Evolutionary conservation across 768 basidiomycete genomes (phyloP), one percentile per base, ranked within the genome.

Genomic region (Arthromyces matolae): DNA sequence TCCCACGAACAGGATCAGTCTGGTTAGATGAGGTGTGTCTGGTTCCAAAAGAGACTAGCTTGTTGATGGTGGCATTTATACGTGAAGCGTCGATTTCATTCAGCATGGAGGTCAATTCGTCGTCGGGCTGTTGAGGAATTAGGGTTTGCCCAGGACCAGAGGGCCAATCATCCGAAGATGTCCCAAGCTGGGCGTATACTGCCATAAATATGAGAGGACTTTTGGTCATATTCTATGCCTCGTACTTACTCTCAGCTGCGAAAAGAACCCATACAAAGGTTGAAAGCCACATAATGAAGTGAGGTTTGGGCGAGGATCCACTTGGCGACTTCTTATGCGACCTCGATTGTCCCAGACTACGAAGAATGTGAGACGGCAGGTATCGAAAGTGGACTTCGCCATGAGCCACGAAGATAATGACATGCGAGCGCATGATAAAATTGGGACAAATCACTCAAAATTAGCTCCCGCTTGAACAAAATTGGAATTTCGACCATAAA

Each of bases 41-140:
- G 16, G 78, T 81, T 16, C 78, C 79, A 53, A 80, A 79, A 18
- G 77, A 75, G 38, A 75, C 74, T 28, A 81, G 76, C 56, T 77
- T 77, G 37, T 60, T 61, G 52, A 80, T 78, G 42, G 65, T 80
- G 19, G 68, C 62, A 49, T 76, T 50, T 43, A 80, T 71, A 22
- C 73, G 71, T 13, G 58, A 56, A 1, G 73, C 64, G 53, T 76
- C 71, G 50, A 81, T 69, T 49, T 73, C 59, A n/a, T 64, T 59
- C 55, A 80, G 70, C 52, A 79, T 78, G 3, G 60, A 51, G 2
- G 61, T 62, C 32, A 79, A 72, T 55, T 80, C 78, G 3, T 51
- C 22, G 43, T 71, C 62, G 10, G 76, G 76, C 22, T 64, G 50
- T 56, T 79, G 77, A 4, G 76, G 65, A 16, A 64, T 54, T 18